phyloP scores from a whole-genome alignment of 805 yeast genomes.

The Candida vaughaniae region DNA sequence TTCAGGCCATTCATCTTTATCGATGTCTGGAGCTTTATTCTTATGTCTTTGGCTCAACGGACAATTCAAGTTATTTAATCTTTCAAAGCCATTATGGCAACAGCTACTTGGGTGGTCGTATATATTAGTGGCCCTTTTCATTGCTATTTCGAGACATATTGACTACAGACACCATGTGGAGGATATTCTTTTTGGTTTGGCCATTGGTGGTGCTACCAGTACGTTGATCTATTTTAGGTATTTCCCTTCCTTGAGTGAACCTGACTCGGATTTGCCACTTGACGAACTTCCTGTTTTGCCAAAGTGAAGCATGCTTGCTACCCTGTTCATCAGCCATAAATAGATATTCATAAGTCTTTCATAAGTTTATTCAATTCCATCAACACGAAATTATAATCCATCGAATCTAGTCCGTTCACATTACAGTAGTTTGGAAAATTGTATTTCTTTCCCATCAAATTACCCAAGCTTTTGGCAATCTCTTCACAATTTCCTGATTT shows the following conservation, averaged over 20 bases:
- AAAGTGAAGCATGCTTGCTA: too few species aligned
- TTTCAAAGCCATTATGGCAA: not conserved
- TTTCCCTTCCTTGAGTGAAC: slow-evolving; percentile 9
- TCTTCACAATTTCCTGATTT: slow-evolving; percentile 13
- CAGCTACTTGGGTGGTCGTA: slow-evolving; percentile 17
- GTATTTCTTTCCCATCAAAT: slow-evolving; percentile 11
- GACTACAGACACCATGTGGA: slow-evolving; percentile 38
- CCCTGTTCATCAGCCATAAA: too few species aligned
- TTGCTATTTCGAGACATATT: slow-evolving; percentile 32
- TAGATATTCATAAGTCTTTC: not conserved
- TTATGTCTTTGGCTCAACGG: slow-evolving; percentile 33
- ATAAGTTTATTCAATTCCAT: slow-evolving; percentile 6
- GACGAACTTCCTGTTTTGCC: slow-evolving; percentile 7
- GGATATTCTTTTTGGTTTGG: slow-evolving; percentile 29
- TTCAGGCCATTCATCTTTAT: slow-evolving; percentile 39
- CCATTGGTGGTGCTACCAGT: slow-evolving; percentile 24
- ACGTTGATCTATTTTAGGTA: slow-evolving; percentile 11
- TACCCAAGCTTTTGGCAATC: slow-evolving; percentile 11
- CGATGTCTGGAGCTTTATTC: slow-evolving; percentile 33
- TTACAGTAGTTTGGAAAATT: slow-evolving; percentile 13
- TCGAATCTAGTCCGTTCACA: slow-evolving; percentile 9
- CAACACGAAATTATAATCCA: slow-evolving; percentile 12
- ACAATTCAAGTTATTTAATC: slow-evolving; percentile 18
- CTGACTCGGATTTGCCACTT: slow-evolving; percentile 8
- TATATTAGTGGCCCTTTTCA: slow-evolving; percentile 26